phyloP scores from a whole-genome alignment of 1,284 basidiomycete species.

The Trichosporon asahii region DNA sequence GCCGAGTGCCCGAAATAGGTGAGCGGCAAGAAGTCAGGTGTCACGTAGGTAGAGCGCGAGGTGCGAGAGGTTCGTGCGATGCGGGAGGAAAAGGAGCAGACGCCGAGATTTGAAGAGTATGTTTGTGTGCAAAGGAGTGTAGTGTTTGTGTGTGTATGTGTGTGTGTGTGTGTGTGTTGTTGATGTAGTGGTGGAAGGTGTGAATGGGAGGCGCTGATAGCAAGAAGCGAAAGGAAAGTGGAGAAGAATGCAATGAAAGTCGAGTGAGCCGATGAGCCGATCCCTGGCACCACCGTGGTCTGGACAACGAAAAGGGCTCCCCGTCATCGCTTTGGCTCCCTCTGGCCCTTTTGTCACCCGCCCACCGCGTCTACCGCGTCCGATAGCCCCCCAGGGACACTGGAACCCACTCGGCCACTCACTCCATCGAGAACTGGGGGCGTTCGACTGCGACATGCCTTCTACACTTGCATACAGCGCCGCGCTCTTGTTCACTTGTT shows the following conservation, averaged over 20 bases:
- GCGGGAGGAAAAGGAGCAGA: neutral
- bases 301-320: no score
- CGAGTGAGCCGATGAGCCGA: neutral
- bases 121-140: neutral
- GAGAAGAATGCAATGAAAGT: neutral
- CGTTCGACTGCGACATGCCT: no score
- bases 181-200: no score
- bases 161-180: neutral
- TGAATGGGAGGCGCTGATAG: neutral
- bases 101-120: neutral
- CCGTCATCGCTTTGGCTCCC: no score
- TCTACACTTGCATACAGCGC: no score
- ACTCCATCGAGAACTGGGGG: no score
- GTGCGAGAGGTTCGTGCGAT: neutral
- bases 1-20: neutral
- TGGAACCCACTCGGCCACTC: no score
- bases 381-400: no score
- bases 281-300: neutral
- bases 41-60: neutral
- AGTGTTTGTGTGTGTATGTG: neutral
- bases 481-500: no score
- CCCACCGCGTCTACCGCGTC: no score
- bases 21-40: neutral
- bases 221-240: neutral
- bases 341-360: no score